Conservation (phyloP, 2,329 filamentous ascomycete species). For the Penicillium sp. region DNA sequence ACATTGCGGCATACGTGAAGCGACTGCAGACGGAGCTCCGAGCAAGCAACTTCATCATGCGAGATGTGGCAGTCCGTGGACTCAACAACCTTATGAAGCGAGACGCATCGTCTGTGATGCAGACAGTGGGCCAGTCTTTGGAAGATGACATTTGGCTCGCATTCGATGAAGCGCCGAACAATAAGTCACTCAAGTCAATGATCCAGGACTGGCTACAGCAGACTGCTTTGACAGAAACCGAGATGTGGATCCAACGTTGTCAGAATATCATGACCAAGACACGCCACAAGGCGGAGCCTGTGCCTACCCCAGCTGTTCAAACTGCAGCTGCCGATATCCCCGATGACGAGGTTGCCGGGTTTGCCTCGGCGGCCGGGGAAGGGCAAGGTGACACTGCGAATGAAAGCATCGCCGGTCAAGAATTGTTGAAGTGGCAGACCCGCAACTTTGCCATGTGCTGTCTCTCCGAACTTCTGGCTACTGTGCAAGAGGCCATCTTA, state of each 20-base stretch:
- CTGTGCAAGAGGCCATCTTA: conserved; percentile 74
- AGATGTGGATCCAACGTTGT: conserved; percentile 82
- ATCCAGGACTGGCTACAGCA: conserved; percentile 92
- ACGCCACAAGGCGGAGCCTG: conserved; percentile 58
- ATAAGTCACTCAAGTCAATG: conserved; percentile 79
- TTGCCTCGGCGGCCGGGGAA: conserved; percentile 69
- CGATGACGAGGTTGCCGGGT: conserved; percentile 95
- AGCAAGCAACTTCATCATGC: conserved; percentile 65
- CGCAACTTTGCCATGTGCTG: conserved; percentile 90
- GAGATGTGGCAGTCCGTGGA: conserved; percentile 79
- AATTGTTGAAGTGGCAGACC: conserved; percentile 92
- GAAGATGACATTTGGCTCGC: conserved; percentile 92
- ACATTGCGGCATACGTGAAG: conserved; percentile 79
- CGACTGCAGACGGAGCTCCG: conserved; percentile 74
- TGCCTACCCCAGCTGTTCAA: conserved; percentile 37
- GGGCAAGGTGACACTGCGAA: conserved; percentile 56
- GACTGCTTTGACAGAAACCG: conserved; percentile 75
- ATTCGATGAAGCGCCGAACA: conserved; percentile 71
- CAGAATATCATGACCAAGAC: conserved; percentile 89
- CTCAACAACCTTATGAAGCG: conserved; percentile 94
- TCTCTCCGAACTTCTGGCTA: conserved; percentile 74
- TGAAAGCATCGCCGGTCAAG: conserved; percentile 63
- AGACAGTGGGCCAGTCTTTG: conserved; percentile 70
- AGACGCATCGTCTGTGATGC: conserved; percentile 77
- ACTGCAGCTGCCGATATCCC: conserved; percentile 70